Evolutionary conservation across 1,139 yeast species (phyloP).

Genomic region (Magnusiomyces paraingens): DNA sequence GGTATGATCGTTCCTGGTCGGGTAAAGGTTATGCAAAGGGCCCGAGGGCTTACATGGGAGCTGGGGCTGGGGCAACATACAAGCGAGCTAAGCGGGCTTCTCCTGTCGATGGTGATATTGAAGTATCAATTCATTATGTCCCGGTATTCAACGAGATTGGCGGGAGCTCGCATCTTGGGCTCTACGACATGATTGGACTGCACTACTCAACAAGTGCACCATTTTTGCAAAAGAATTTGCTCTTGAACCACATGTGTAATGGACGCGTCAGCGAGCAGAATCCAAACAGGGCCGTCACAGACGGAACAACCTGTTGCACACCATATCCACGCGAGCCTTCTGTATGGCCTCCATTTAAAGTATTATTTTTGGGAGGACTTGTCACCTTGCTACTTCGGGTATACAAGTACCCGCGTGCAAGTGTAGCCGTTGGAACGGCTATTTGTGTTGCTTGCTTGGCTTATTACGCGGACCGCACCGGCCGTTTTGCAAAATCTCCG

Average conservation of each 20-base stretch:
- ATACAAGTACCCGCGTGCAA: too few relatives aligned
- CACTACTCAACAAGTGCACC: constrained; percentile 10
- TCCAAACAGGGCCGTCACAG: too few relatives aligned
- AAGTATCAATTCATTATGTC: background rate
- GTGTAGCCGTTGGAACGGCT: too few relatives aligned
- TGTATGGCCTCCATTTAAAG: too few relatives aligned
- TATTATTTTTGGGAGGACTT: too few relatives aligned
- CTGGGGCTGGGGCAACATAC: background rate
- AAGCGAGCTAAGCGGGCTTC: background rate
- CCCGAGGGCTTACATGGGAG: background rate
- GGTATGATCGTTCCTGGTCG: background rate
- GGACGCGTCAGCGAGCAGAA: background rate
- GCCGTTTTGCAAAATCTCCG: background rate
- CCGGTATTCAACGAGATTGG: background rate
- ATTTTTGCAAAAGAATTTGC: constrained; percentile 7
- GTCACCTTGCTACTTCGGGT: too few relatives aligned
- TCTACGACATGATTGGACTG: constrained; percentile 2
- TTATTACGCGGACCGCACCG: background rate
- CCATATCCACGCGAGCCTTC: too few relatives aligned
- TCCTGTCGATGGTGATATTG: background rate
- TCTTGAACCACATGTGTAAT: constrained; percentile 14
- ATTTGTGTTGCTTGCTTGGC: background rate
- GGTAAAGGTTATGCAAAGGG: background rate
- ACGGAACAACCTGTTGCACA: too few relatives aligned
- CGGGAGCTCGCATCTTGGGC: background rate